Evolutionary conservation across 2,329 filamentous ascomycete genomes (phyloP), one percentile per base, ranked within the genome.

Genomic region (Pseudogymnoascus sp.): DNA sequence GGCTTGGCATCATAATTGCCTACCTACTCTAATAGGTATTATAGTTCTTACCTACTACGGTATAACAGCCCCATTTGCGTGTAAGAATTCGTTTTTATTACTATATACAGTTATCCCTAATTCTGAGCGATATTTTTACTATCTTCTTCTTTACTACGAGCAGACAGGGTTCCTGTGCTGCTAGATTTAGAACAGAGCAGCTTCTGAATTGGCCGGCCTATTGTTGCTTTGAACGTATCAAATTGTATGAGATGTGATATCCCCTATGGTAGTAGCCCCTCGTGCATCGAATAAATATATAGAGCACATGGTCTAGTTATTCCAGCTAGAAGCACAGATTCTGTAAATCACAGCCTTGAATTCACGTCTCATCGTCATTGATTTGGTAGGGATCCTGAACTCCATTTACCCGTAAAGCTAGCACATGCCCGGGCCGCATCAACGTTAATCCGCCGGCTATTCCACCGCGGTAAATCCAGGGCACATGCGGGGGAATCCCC

Each of bases 361-460:
- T 5, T 14, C 16, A 34, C 23, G 25, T 56, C 49, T 34, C 9
- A 56, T 34, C n/a, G 49, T 56, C 49, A 56, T 56, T 34, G 49
- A 34, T 56, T 56, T 56, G 28, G 8, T 34, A 56, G 18, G 25
- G 49, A 56, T 34, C 49, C 8, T n/a, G 8, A 21, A 34, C 16
- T 34, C 49, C 49, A 18, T 56, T 56, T 56, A 56, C n/a, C 49
- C 49, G 49, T 2, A 21, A 12, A 12, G 28, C 28, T 18, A 12
- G 1, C 49, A 56, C 49, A 56, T 56, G 25, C 6, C 3, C 8
- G 28, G 3, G 11, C 11, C 49, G 49, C 49, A 56, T 56, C 49
- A 56, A 56, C 9, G 16, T 56, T 56, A 56, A 56, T 56, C 49
- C 49, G 28, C n/a, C 49, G 49, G 49, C 49, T 56, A 56, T 56